Evolutionary conservation across 306 rosid species (phyloP).

Genomic region (Myrica gale): DNA sequence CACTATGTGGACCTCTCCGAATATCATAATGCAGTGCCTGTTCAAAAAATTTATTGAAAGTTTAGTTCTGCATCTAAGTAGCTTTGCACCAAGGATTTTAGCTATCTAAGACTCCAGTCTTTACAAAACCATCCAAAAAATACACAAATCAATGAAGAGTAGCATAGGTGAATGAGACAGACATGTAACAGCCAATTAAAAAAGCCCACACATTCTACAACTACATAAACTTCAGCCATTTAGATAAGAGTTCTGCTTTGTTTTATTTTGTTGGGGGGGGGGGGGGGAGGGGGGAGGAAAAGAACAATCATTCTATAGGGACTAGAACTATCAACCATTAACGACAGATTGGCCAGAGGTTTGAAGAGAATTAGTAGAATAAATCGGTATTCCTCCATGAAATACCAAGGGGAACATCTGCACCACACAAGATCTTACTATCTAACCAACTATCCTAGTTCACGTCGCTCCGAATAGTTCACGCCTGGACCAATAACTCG

Average conservation of each 20-base stretch:
- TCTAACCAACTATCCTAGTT: background rate
- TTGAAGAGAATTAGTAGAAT: background rate
- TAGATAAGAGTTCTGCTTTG: background rate
- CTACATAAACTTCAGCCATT: background rate
- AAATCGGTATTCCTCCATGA: background rate
- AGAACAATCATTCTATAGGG: background rate
- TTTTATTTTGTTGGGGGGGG: no score
- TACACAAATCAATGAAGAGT: background rate
- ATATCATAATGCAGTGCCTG: slow-evolving; percentile 96
- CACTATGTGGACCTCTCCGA: slow-evolving; percentile 98
- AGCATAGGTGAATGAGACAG: background rate
- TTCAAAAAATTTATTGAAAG: slow-evolving; percentile 34
- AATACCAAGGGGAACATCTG: background rate
- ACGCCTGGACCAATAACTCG: background rate
- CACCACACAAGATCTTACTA: background rate
- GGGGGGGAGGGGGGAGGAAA: background rate
- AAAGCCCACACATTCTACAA: background rate
- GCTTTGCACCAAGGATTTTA: slow-evolving; percentile 27
- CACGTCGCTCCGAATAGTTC: background rate
- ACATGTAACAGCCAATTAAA: background rate
- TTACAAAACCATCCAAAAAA: slow-evolving; percentile 5
- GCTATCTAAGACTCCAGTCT: background rate
- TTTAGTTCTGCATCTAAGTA: slow-evolving; percentile 15
- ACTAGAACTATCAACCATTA: background rate
- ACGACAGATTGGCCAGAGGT: background rate